Conservation (phyloP, 2,329 filamentous ascomycete genomes). For the Penicillium verrucosum region DNA sequence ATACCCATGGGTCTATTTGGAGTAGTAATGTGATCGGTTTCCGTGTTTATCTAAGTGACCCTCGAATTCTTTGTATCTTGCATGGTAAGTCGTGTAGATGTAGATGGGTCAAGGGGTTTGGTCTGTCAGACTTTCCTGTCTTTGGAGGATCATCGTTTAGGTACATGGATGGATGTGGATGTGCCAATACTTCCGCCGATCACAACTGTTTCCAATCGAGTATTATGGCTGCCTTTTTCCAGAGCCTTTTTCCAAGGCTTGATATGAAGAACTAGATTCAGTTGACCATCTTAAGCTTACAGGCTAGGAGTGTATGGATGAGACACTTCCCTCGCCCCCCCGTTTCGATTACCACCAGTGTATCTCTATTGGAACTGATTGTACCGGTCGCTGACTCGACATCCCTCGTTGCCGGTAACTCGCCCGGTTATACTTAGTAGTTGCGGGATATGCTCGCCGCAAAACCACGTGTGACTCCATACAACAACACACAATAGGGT, state of each 20-base stretch:
- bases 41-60: conserved; percentile 13
- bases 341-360: not conserved
- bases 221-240: not conserved
- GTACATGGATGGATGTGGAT: not conserved
- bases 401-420: no score
- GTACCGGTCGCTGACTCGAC: no score
- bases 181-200: not conserved
- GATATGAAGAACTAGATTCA: not conserved
- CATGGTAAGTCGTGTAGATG: conserved; percentile 10
- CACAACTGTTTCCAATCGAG: not conserved
- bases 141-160: no score
- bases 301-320: no score
- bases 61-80: conserved; percentile 6
- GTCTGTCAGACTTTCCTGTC: not conserved
- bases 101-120: conserved; percentile 3
- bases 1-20: conserved; percentile 26
- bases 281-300: no score
- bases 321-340: not conserved
- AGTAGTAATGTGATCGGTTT: conserved; percentile 31
- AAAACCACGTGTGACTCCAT: not conserved
- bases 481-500: not conserved
- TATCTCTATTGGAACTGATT: not conserved
- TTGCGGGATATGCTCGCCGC: not conserved
- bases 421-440: no score
- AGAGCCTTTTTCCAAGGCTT: no score